Base-by-base conservation (phyloP, 2,329 filamentous ascomycete genomes). In the Cyphellophora europaea region DNA sequence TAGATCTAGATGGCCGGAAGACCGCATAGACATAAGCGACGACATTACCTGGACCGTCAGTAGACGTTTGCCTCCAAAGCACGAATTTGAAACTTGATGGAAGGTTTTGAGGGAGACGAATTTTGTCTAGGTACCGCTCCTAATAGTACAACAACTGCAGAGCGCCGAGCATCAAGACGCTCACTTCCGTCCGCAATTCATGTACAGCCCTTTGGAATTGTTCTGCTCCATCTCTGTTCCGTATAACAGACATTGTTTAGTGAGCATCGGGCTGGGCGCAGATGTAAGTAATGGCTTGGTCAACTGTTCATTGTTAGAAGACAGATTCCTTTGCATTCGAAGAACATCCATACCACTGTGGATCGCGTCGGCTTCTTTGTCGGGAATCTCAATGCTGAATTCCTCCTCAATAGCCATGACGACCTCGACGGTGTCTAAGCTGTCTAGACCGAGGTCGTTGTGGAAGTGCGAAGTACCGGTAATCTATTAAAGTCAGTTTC, bases 401-500 rank as follows among this genome's bases (percentile, higher is more conserved):
- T 82, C 77, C 77, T 98, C 91, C 76, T 98, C 91, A 66, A 98
- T 96, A 49, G 91, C 91, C 91, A 98, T 98, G 54, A 98, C 91
- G 50, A 98, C 91, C 74, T 98, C 91, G 47, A 98, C 91, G 46
- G 91, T 95, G 64, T 98, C 91, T 63, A 98, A 76, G 67, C 83
- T 93, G 71, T 98, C 91, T 55, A 98, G 72, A 49, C 88, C 91
- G 47, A 98, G 82, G 67, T 98, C 89, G 63, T 95, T 96, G 59
- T 86, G 75, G 68, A 98, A 98, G 75, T 96, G 88, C 40, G 89
- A 81, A 35, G 69, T 72, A 45, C 76, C 67, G 55, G 79, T 85
- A 60, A 98, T 85, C 89, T 96, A 53, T 25, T 25, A 25, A 25
- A 8, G 21, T 25, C 21, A 25, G 21, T n/a, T n/a, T 25, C 21